Evolutionary conservation across 768 basidiomycete genomes (phyloP), one percentile per base, ranked within the genome.

Genomic region (Tephrocybe sp.): DNA sequence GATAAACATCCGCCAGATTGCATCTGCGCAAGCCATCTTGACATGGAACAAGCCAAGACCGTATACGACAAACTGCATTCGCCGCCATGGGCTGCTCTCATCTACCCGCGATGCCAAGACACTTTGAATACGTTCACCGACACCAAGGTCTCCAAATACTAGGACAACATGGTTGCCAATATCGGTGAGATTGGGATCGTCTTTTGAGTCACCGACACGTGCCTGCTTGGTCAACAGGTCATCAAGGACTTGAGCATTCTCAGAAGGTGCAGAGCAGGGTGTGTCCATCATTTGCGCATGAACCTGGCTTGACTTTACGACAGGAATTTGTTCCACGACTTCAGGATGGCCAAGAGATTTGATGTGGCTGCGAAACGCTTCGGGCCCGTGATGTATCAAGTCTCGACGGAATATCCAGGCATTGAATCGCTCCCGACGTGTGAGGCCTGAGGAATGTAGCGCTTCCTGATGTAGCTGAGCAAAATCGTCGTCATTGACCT

Each of bases 11-110:
- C 52, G 30, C 53, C 57, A 64, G 8, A 66, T 37, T 9, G 64
- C 60, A 42, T 63, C 57, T 3, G 54, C 59, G 51, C 50, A 54
- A 0, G 64, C 63, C 63, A 64, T 64, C 40, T 64, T 64, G 31
- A 59, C 29, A 29, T 66, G 65, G 38, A 67, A 66, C 7, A 61
- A 42, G 2, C 65, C 64, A n/a, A 55, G 48, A 1, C 49, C 27
- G 19, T 52, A 61, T 7, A 61, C 36, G 3, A 62, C 33, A 37
- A 39, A 59, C 45, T 61, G 59, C 21, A 58, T 42, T 8, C 58
- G 49, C 9, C 40, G 24, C 45, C 48, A 52, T 11, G 53, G 52
- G 15, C 55, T 57, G 15, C 34, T 33, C 41, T 63, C 62, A 22
- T 58, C 52, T 5, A 50, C 24, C 4, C 55, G 38, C 13, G 34